Base-by-base conservation (phyloP, 2,329 filamentous ascomycete species). In the Colletotrichum magnum region DNA sequence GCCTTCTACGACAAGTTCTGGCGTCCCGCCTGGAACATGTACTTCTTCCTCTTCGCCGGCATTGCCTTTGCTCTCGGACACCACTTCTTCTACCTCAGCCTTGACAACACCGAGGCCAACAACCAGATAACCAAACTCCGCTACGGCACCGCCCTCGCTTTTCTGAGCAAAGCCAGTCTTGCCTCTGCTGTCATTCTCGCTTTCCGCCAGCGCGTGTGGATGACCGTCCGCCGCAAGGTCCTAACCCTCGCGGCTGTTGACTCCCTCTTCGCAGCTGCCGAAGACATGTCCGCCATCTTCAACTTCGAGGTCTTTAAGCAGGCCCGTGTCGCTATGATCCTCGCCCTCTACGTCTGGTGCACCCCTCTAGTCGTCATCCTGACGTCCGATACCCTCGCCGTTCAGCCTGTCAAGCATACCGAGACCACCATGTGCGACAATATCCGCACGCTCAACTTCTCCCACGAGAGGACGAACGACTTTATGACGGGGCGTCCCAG, bases 361-460 rank as follows among this genome's bases (percentile, higher is more conserved):
- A 80, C 79, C 10, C 80, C 80, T 0, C 65, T 82, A 6, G 74
- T 80, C 5, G 79, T 81, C 5, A 80, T 82, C 32, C 77, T 85
- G 51, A 79, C 80, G 3, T 78, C 79, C 16, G 79, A 79, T 53
- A 79, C 80, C 5, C 73, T 82, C 6, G 74, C 73, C 0, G 82
- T 84, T 5, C 73, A 73, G 32, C 63, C 74, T 7, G 70, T 60
- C 41, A 59, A 72, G 5, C 69, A 58, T 6, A 53, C 59, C 2
- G 71, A 79, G 71, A 65, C 78, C 58, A 74, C 68, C 16, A 75
- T 47, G 16, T 81, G 79, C 32, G 73, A 71, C 3, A 72, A 73
- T 5, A 71, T 81, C 2, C 75, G 76, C 39, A 77, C 74, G 2
- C 61, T 81, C 53, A 79, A 81, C 63, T 81, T 81, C 58, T 60